A percentile compares a stretch with the other conserved stretches of the same genome.
Evolutionary conservation across 495 filamentous ascomycete genomes (phyloP).

Genomic region (Lepraria neglecta): DNA sequence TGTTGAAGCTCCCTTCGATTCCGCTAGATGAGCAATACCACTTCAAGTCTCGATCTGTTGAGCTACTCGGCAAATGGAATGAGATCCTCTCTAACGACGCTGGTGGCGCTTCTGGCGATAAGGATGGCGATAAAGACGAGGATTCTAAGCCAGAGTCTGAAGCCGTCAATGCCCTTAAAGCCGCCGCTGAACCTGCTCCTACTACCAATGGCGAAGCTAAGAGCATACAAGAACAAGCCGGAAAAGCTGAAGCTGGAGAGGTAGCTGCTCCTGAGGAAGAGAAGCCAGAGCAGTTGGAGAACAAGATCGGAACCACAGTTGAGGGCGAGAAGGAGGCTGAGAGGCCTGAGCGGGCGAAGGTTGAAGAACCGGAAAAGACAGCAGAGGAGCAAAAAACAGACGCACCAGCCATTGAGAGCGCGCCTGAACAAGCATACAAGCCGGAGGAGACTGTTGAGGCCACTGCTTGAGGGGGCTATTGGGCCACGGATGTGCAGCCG

Average conservation of each 20-base stretch:
- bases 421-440: slow-evolving; percentile 24
- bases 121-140: slow-evolving; percentile 42
- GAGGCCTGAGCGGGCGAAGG: slow-evolving; percentile 38
- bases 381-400: slow-evolving; percentile 28
- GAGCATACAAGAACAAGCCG: slow-evolving; percentile 43
- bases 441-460: slow-evolving; percentile 32
- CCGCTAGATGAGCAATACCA: slow-evolving; percentile 78
- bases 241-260: slow-evolving; percentile 37
- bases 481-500: not conserved
- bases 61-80: slow-evolving; percentile 75
- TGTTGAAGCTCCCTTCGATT: slow-evolving; percentile 74
- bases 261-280: slow-evolving; percentile 32
- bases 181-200: slow-evolving; percentile 39
- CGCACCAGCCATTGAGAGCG: slow-evolving; percentile 24
- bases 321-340: slow-evolving; percentile 34
- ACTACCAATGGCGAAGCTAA: slow-evolving; percentile 44
- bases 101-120: slow-evolving; percentile 39
- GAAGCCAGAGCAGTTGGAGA: slow-evolving; percentile 30
- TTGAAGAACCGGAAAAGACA: slow-evolving; percentile 28
- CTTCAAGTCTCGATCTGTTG: slow-evolving; percentile 71
- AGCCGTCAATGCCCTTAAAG: slow-evolving; percentile 29
- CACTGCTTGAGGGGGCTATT: slow-evolving; percentile 13
- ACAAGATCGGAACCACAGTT: slow-evolving; percentile 30
- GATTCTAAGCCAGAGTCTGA: slow-evolving; percentile 34
- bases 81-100: slow-evolving; percentile 59